Evolutionary conservation across 805 yeast species (phyloP), one percentile per base, ranked within the genome.

Genomic region (Metschnikowia matae): DNA sequence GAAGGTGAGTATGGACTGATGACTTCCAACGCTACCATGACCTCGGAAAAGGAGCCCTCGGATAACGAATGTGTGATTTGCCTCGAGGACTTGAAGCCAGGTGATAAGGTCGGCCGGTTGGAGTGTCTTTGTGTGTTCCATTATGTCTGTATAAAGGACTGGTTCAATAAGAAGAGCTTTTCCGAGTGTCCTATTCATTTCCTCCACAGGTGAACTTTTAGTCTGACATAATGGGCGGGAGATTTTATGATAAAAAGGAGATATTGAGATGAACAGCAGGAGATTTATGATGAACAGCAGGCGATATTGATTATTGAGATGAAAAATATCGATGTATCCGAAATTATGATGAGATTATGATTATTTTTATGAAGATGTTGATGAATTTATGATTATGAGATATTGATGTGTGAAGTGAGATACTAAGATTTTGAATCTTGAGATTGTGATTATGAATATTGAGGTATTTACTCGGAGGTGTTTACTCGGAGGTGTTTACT

Each of bases 121-220:
- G 98, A 92, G 66, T 94, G 99, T 65, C 74, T 94, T 13, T 94
- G 99, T 64, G 89, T 91, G 34, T 94, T 89, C 66, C 99, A 94
- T 62, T 90, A 90, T 64, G 73, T 79, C 55, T 94, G 99, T 68
- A 94, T 94, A 56, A 83, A 86, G 64, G 84, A 82, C 50, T 94
- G 99, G 99, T 89, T 92, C 60, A 79, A 83, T 51, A 80, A 84
- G 67, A 90, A 87, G 64, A 94, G 96, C 0, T 84, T 79, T 10
- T 89, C 94, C 14, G 88, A 84, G 55, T 89, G 96, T 65, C 96
- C 96, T 2, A 89, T 89, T 18, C 96, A 89, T 65, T 70, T 68
- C 49, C 50, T 71, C 26, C 77, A 71, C 56, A 62, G 64, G 18
- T 42, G 38, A 34, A 1, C 7, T 2, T 5, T 5, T 21, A 2